These are phyloP conservation scores for Dactylonectria estremocensis DNA, from an alignment of 2,329 filamentous ascomycete genomes.

Conservation along the genomic window DNA sequence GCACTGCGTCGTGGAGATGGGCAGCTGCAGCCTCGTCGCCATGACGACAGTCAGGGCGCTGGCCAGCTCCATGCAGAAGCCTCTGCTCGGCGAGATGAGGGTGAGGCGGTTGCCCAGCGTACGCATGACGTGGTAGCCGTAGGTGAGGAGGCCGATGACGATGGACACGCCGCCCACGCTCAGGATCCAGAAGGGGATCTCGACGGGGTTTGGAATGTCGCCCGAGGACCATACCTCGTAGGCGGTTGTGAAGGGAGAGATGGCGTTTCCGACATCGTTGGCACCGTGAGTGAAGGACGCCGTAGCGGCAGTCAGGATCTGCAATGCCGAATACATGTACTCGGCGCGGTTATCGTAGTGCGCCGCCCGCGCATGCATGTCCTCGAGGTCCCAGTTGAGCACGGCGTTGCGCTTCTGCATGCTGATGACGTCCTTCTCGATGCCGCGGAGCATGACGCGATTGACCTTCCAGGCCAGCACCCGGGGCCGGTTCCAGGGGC, in stretches of 20 bases:
- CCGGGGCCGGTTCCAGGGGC: slow-evolving; percentile 58
- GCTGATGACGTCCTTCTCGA: slow-evolving; percentile 64
- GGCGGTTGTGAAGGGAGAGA: slow-evolving; percentile 67
- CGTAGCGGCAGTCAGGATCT: slow-evolving; percentile 66
- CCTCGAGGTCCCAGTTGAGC: slow-evolving; percentile 63
- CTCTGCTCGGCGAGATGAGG: slow-evolving; percentile 67
- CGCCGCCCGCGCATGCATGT: slow-evolving; percentile 64
- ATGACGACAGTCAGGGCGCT: slow-evolving; percentile 68
- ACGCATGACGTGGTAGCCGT: slow-evolving; percentile 75
- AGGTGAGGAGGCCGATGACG: slow-evolving; percentile 72
- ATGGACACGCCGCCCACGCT: slow-evolving; percentile 64
- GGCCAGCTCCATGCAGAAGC: slow-evolving; percentile 66
- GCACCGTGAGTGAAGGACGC: slow-evolving; percentile 71
- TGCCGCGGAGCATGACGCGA: slow-evolving; percentile 60
- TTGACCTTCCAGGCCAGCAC: slow-evolving; percentile 60
- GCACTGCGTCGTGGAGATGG: slow-evolving; percentile 69
- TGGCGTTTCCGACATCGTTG: slow-evolving; percentile 69
- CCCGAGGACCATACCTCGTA: slow-evolving; percentile 66
- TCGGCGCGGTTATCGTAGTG: slow-evolving; percentile 70
- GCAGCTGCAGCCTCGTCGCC: slow-evolving; percentile 66
- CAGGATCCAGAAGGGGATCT: slow-evolving; percentile 66
- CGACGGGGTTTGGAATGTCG: slow-evolving; percentile 52
- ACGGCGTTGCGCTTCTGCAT: slow-evolving; percentile 63
- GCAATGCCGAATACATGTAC: slow-evolving; percentile 65
- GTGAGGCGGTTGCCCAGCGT: slow-evolving; percentile 70